Conservation (phyloP, 129 eudicot genomes). For the Lactuca sativa region DNA sequence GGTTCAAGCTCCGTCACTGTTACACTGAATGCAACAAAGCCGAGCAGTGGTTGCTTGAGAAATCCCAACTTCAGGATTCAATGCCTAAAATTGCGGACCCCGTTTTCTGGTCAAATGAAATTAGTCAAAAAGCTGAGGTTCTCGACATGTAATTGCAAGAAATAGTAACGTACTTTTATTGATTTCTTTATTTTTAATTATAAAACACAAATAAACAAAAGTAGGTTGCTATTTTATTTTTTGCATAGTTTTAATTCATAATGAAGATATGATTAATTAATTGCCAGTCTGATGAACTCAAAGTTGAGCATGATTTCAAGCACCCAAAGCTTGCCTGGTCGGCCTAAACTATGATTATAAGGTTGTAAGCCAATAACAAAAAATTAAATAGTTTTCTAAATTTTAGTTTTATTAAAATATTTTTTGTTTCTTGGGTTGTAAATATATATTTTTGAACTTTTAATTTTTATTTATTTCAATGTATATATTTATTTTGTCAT, state of each 20-base stretch:
- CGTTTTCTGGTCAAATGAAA: constrained; percentile 62
- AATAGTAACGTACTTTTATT: not conserved
- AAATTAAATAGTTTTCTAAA: too few species aligned
- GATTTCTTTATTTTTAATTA: not conserved
- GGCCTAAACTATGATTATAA: not conserved
- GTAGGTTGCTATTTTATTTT: not conserved
- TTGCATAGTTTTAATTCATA: too few species aligned
- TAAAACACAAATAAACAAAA: too few species aligned
- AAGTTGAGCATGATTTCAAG: not conserved
- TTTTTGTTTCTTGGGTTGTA: too few species aligned
- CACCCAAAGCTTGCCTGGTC: not conserved
- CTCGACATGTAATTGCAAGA: constrained; percentile 54
- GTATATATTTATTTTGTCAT: too few species aligned
- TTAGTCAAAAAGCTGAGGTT: constrained; percentile 54
- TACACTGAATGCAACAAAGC: constrained; percentile 62
- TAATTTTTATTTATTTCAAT: too few species aligned
- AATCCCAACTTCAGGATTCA: constrained; percentile 60
- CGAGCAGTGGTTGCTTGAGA: constrained; percentile 74
- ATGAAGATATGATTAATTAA: too few species aligned
- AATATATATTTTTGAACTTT: too few species aligned
- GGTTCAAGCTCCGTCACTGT: too few species aligned
- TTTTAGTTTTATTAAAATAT: too few species aligned
- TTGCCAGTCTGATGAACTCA: not conserved
- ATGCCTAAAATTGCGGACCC: constrained; percentile 77
- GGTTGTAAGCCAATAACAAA: not conserved